phyloP scores from a whole-genome alignment of 2,329 filamentous ascomycete species.

The Claviceps monticola region DNA sequence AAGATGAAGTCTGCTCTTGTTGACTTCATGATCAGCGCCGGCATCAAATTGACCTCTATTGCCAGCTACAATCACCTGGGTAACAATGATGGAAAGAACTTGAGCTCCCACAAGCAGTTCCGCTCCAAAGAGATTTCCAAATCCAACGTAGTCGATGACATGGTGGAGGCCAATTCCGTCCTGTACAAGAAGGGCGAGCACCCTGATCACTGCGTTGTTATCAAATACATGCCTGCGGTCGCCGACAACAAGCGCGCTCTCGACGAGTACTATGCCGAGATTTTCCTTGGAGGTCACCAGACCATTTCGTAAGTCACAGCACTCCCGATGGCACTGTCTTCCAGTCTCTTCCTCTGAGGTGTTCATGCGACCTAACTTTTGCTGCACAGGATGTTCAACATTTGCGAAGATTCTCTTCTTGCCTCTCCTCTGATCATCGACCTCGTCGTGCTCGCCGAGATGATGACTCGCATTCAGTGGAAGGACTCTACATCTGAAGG shows the following conservation, averaged over 20 bases:
- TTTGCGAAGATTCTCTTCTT: constrained; percentile 95
- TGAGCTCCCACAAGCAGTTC: constrained; percentile 96
- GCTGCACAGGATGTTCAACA: constrained; percentile 80
- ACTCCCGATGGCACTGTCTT: neutral
- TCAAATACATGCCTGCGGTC: constrained; percentile 99
- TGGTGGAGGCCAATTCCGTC: constrained; percentile 90
- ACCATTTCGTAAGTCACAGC: constrained; percentile 60
- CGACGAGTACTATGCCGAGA: constrained; percentile 98
- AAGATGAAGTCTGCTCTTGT: constrained; percentile 99
- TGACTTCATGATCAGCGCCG: constrained; percentile 95
- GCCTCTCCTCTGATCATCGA: constrained; percentile 96
- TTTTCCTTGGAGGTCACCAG: constrained; percentile 97
- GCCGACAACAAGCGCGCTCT: constrained; percentile 98
- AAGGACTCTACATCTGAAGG: constrained; percentile 44
- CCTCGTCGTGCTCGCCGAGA: constrained; percentile 80
- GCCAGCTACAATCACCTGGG: constrained; percentile 98
- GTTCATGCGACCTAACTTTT: constrained; percentile 7
- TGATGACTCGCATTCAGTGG: constrained; percentile 98
- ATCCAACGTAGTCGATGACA: constrained; percentile 98
- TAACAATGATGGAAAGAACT: constrained; percentile 98
- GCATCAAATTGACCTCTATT: constrained; percentile 97
- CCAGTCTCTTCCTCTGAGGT: neutral
- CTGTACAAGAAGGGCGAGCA: constrained; percentile 88
- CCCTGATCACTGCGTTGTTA: constrained; percentile 95
- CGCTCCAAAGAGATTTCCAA: constrained; percentile 99